Evolutionary conservation across 345 rosid genomes (phyloP).

Genomic region (Lenwebbia sp.): DNA sequence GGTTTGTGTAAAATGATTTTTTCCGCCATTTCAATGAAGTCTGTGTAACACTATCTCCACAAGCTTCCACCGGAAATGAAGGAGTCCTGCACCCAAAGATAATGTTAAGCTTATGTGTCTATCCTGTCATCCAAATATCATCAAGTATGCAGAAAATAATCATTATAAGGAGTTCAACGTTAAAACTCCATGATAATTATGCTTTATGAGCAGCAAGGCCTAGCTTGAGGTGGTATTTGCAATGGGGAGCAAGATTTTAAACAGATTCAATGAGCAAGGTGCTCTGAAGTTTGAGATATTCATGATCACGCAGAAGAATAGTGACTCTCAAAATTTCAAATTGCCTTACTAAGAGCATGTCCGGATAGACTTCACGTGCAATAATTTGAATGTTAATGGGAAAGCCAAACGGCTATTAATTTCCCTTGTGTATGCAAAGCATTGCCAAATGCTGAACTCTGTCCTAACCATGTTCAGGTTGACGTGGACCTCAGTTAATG

Average conservation of each 20-base stretch:
- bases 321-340: neutral
- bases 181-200: neutral
- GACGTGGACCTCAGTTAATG: neutral
- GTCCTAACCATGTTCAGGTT: neutral
- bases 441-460: neutral
- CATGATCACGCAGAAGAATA: neutral
- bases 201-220: neutral
- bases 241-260: neutral
- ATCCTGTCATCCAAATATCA: neutral
- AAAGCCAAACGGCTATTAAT: neutral
- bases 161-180: neutral
- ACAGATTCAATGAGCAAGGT: neutral
- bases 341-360: neutral
- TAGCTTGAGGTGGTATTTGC: neutral
- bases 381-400: too few species aligned
- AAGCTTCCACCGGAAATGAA: slow-evolving; percentile 1
- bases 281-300: neutral
- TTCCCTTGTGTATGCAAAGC: neutral
- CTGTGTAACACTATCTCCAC: slow-evolving; percentile 15
- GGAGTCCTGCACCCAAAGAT: slow-evolving; percentile 13
- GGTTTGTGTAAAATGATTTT: slow-evolving; percentile 21
- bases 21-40: slow-evolving; percentile 6
- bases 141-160: neutral
- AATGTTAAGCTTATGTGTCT: neutral
- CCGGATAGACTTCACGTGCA: neutral